Evolutionary conservation across 371 early-diverging fungal species (phyloP), one percentile per base, ranked within the genome.

Genomic region (Mucor velutinosus): DNA sequence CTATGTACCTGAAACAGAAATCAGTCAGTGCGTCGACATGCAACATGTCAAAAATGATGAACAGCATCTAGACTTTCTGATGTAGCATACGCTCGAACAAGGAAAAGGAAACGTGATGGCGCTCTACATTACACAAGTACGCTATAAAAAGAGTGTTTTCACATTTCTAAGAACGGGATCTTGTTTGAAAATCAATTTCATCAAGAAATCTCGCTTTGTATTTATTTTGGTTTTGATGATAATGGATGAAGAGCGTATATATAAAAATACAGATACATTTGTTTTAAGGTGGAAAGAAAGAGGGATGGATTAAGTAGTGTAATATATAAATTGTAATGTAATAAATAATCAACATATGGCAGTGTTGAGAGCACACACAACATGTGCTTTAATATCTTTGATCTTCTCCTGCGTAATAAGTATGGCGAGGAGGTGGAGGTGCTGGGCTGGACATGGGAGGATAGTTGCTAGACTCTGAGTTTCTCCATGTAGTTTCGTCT

Each of bases 381-480:
- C 51, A 23, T 51, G 51, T 51, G 12, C 12, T 32, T 32, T 56
- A 15, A 53, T 53, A 53, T 60, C 29, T n/a, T 12, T 60, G 60
- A 19, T 69, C 51, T 8, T 59, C 53, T 43, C 58, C 60, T 55
- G n/a, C 65, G 58, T 62, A 58, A 47, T 51, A 59, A 21, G 64
- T 62, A 25, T 66, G 66, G 47, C 41, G 57, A 12, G 64, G 67
- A 37, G 61, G 60, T 12, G 59, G 58, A 21, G 64, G 67, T 8
- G 62, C 58, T 29, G 23, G 61, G 23, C 11, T 14, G 39, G 63
- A 64, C 60, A 66, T 59, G 32, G 49, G 30, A 62, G 59, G 43
- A 30, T 56, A 51, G n/a, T 12, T 37, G 29, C 49, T 45, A 27
- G 60, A 29, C 27, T 60, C 41, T 30, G 56, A 32, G 15, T 53